Evolutionary conservation across 768 basidiomycete species (phyloP).

Genomic region (Termitomyces titanicus): DNA sequence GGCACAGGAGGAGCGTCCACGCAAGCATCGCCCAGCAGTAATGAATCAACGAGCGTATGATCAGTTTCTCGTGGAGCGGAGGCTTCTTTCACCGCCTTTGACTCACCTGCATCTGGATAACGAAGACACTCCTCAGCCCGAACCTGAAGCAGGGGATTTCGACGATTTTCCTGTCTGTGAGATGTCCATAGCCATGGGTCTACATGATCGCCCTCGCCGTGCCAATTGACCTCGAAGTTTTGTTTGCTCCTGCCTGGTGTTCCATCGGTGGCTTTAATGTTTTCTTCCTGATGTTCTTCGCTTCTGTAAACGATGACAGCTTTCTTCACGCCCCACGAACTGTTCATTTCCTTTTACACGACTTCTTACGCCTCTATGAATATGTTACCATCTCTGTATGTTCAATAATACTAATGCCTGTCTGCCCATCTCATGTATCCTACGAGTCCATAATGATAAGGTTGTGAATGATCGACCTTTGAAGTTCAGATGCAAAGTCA

Average conservation of each 20-base stretch:
- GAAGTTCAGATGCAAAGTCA: too few species aligned
- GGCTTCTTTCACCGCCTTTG: background rate
- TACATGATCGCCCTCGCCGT: constrained; percentile 1
- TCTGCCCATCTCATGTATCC: background rate
- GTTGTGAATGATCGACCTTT: background rate
- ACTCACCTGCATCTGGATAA: background rate
- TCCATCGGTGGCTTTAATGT: too few species aligned
- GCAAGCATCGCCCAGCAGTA: background rate
- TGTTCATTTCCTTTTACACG: background rate
- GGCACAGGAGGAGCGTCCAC: background rate
- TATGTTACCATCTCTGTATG: background rate
- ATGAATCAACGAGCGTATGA: background rate
- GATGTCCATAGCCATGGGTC: constrained; percentile 17
- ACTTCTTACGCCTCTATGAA: background rate
- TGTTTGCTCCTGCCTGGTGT: too few species aligned
- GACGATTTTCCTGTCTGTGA: constrained; percentile 15
- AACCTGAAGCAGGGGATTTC: background rate
- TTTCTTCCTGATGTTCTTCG: background rate
- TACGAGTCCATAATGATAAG: background rate
- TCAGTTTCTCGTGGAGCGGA: background rate
- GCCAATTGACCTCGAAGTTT: background rate
- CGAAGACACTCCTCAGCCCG: background rate
- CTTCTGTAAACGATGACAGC: background rate
- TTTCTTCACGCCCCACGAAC: background rate
- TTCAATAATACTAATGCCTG: background rate